phyloP scores from a whole-genome alignment of 306 rosid genomes.

The Luffa aegyptiaca region DNA sequence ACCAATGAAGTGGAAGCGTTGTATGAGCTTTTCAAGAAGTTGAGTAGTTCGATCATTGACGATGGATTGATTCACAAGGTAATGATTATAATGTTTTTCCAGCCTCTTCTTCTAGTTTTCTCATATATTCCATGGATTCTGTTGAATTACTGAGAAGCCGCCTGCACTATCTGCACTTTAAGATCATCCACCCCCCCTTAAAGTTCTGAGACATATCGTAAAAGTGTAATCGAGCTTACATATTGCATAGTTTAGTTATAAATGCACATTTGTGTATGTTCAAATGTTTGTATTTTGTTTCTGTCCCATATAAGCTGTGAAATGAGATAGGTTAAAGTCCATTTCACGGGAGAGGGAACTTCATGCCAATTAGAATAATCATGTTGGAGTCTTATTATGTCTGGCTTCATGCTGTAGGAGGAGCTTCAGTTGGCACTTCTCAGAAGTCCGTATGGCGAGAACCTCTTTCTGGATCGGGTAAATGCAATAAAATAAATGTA shows the following conservation, averaged over 20 bases:
- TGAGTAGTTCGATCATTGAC: constrained; percentile 64
- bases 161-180: background rate
- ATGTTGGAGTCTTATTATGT: background rate
- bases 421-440: constrained; percentile 75
- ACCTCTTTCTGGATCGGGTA: constrained; percentile 76
- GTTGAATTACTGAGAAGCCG: background rate
- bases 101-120: background rate
- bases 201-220: background rate
- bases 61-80: constrained; percentile 91
- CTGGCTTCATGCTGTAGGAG: constrained; percentile 28
- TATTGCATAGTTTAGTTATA: background rate
- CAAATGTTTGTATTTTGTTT: background rate
- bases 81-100: background rate
- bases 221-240: background rate
- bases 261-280: background rate
- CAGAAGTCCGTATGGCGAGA: constrained; percentile 36
- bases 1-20: constrained; percentile 68
- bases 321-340: background rate
- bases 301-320: background rate
- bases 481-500: background rate
- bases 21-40: constrained; percentile 56
- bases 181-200: background rate
- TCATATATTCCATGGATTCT: background rate
- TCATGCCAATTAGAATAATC: background rate
- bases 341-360: background rate